These are phyloP conservation scores for Fusarium sp. DNA, from an alignment of 2,329 filamentous ascomycete genomes.

Conservation along the genomic window DNA sequence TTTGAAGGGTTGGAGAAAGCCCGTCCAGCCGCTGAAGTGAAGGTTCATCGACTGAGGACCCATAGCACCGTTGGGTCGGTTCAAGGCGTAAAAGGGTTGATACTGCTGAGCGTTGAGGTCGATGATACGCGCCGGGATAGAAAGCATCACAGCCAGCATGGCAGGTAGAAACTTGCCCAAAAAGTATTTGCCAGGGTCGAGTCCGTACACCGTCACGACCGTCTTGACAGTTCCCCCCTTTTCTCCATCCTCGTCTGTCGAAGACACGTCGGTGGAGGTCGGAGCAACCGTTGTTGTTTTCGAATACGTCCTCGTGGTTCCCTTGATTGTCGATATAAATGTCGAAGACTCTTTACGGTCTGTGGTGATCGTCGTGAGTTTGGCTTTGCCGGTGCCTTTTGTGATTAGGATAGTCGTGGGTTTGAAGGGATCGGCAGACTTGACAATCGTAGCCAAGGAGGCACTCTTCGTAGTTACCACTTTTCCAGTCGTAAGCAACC, in stretches of 20 bases:
- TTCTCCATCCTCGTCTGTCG: not conserved
- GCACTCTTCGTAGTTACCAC: constrained; percentile 23
- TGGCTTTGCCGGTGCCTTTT: constrained; percentile 14
- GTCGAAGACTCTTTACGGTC: constrained; percentile 32
- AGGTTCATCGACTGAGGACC: constrained; percentile 57
- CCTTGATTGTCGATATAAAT: constrained; percentile 31
- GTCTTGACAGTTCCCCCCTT: constrained; percentile 19
- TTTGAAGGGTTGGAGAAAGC: constrained; percentile 49
- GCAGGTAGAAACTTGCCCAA: constrained; percentile 56
- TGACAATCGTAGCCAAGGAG: constrained; percentile 25
- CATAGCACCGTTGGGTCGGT: constrained; percentile 49
- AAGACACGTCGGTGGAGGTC: constrained; percentile 15
- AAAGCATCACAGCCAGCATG: constrained; percentile 52
- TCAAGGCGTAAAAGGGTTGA: constrained; percentile 58
- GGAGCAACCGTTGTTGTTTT: constrained; percentile 27
- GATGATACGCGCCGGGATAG: constrained; percentile 56
- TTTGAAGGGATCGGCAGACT: not conserved
- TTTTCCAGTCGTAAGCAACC: constrained; percentile 21
- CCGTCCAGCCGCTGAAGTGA: constrained; percentile 52
- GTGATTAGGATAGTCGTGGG: constrained; percentile 32
- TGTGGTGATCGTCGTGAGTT: constrained; percentile 32
- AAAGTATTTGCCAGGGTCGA: constrained; percentile 48
- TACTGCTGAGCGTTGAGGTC: constrained; percentile 56
- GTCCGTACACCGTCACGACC: constrained; percentile 26
- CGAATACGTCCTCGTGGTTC: constrained; percentile 29